Evolutionary conservation across 2,329 filamentous ascomycete species (phyloP).

Genomic region (Fusarium sp.): DNA sequence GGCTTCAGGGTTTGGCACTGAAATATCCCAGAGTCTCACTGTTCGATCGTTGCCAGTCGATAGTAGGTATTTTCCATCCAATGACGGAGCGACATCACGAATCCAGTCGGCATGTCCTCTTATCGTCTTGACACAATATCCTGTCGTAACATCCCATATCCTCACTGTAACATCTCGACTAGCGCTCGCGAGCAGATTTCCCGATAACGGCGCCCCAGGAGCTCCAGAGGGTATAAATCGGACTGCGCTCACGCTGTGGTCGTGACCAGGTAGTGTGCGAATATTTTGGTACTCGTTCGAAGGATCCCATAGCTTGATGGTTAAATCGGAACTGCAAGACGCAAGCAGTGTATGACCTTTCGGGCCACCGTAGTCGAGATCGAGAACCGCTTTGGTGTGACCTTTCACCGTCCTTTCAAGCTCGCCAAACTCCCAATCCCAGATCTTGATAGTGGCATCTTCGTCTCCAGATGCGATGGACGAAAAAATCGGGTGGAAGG

Average conservation of each 20-base stretch:
- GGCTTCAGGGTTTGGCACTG: conserved; percentile 69
- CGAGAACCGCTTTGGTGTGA: conserved; percentile 87
- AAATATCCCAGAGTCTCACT: conserved; percentile 85
- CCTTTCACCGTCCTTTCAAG: conserved; percentile 91
- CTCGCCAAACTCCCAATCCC: conserved; percentile 96
- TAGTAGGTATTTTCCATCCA: conserved; percentile 84
- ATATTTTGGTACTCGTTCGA: conserved; percentile 95
- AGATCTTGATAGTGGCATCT: conserved; percentile 94
- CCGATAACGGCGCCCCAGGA: conserved; percentile 79
- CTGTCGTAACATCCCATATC: conserved; percentile 93
- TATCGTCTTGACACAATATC: conserved; percentile 92
- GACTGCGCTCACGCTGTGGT: conserved; percentile 89
- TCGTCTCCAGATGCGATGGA: conserved; percentile 91
- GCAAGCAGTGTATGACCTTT: conserved; percentile 62
- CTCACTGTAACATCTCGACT: conserved; percentile 85
- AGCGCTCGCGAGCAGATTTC: conserved; percentile 86
- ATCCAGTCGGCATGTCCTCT: conserved; percentile 90
- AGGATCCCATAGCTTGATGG: conserved; percentile 95
- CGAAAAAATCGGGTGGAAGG: conserved; percentile 92
- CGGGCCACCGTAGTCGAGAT: conserved; percentile 90
- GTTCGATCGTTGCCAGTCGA: conserved; percentile 87
- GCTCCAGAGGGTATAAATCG: conserved; percentile 88
- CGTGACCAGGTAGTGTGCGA: conserved; percentile 87
- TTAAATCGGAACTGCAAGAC: conserved; percentile 88
- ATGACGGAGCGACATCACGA: conserved; percentile 83